Evolutionary conservation across 2,329 filamentous ascomycete genomes (phyloP).

Genomic region (Alternaria rosae): DNA sequence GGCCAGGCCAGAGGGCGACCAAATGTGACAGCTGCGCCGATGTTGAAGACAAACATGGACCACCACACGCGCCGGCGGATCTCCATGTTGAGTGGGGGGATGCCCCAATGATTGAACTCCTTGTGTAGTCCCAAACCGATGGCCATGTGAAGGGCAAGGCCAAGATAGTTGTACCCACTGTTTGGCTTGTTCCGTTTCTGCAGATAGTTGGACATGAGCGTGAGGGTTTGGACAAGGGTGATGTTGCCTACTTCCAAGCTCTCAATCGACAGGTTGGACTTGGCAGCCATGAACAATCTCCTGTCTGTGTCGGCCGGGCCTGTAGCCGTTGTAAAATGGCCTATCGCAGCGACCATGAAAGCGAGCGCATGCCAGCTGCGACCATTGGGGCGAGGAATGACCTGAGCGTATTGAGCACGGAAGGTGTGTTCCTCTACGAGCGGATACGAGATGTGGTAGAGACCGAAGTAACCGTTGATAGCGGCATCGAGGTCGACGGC

Average conservation of each 20-base stretch:
- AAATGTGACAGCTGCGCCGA: slow-evolving; percentile 60
- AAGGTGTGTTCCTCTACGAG: slow-evolving; percentile 59
- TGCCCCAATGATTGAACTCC: slow-evolving; percentile 58
- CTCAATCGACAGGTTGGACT: slow-evolving; percentile 55
- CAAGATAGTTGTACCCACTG: slow-evolving; percentile 59
- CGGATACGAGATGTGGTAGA: slow-evolving; percentile 58
- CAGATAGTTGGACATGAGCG: slow-evolving; percentile 58
- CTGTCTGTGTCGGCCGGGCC: not conserved
- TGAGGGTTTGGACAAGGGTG: slow-evolving; percentile 57
- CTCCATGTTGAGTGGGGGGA: slow-evolving; percentile 50
- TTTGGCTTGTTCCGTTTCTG: slow-evolving; percentile 62
- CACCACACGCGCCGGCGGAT: slow-evolving; percentile 48
- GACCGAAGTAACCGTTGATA: slow-evolving; percentile 56
- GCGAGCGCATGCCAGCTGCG: slow-evolving; percentile 34
- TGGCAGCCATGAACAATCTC: slow-evolving; percentile 36
- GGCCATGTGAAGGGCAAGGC: slow-evolving; percentile 59
- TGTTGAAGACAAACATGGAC: slow-evolving; percentile 55
- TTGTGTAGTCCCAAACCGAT: slow-evolving; percentile 61
- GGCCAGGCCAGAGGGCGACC: slow-evolving; percentile 52
- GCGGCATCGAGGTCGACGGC: not conserved
- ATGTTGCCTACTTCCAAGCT: slow-evolving; percentile 60
- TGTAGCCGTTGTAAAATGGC: slow-evolving; percentile 5
- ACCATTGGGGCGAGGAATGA: slow-evolving; percentile 44
- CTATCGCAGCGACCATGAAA: not conserved
- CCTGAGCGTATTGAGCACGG: slow-evolving; percentile 56